Evolutionary conservation across 345 rosid genomes (phyloP).

Genomic region (sweet orange (Citrus sinensis)): DNA sequence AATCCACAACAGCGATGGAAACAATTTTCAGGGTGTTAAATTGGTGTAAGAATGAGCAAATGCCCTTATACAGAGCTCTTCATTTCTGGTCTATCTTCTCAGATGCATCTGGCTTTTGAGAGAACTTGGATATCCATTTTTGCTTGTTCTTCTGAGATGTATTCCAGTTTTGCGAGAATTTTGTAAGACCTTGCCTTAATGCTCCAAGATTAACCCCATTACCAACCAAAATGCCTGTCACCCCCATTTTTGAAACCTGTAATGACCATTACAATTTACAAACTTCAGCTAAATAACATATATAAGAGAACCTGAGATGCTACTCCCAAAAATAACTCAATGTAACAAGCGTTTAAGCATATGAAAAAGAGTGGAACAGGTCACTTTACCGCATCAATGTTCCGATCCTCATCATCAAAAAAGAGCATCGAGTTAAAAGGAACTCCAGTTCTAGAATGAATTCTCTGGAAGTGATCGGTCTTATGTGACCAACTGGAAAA

Average conservation of each 20-base stretch:
- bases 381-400: slow-evolving; percentile 53
- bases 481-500: slow-evolving; percentile 72
- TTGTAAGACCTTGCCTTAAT: slow-evolving; percentile 65
- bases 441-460: slow-evolving; percentile 61
- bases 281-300: not conserved
- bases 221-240: slow-evolving; percentile 56
- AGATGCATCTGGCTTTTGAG: slow-evolving; percentile 49
- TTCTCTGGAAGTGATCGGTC: slow-evolving; percentile 81
- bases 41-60: not conserved
- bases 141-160: slow-evolving; percentile 59
- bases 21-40: not conserved
- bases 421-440: slow-evolving; percentile 73
- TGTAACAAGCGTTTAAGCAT: not conserved
- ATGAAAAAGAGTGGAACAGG: not conserved
- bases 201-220: slow-evolving; percentile 78
- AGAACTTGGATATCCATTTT: slow-evolving; percentile 55
- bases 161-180: slow-evolving; percentile 49
- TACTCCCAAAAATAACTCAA: not conserved
- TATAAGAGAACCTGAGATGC: not conserved
- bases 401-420: slow-evolving; percentile 77
- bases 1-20: not conserved
- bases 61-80: not conserved
- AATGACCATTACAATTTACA: not conserved
- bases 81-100: slow-evolving; percentile 27
- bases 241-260: slow-evolving; percentile 86